Percentiles rank a stretch among this genome's conserved stretches.
Conservation (phyloP, 2,329 filamentous ascomycete species). For the Bipolaris zeicola region DNA sequence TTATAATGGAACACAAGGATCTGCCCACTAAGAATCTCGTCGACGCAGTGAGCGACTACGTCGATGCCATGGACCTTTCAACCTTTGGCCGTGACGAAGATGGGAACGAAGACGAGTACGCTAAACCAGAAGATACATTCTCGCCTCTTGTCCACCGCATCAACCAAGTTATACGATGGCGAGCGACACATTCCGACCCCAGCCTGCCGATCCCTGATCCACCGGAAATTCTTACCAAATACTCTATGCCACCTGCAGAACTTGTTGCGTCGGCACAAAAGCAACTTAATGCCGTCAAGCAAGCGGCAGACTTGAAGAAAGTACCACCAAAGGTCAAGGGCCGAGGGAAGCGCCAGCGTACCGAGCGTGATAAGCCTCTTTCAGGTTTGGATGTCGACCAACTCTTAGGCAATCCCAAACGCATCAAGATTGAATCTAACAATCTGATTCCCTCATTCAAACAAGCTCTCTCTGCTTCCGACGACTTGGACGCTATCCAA, state of each 20-base stretch:
- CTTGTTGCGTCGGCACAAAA: constrained; percentile 65
- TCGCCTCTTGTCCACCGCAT: constrained; percentile 87
- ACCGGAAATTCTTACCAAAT: constrained; percentile 64
- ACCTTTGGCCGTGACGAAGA: constrained; percentile 73
- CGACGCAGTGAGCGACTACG: constrained; percentile 85
- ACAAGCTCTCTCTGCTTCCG: constrained; percentile 68
- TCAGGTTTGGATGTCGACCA: constrained; percentile 88
- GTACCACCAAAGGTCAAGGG: constrained; percentile 81
- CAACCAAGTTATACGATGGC: constrained; percentile 80
- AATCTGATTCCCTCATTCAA: constrained; percentile 94
- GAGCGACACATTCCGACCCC: constrained; percentile 77
- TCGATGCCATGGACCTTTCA: constrained; percentile 90
- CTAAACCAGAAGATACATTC: constrained; percentile 79
- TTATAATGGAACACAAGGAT: constrained; percentile 80
- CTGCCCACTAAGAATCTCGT: constrained; percentile 76
- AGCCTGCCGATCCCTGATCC: constrained; percentile 61
- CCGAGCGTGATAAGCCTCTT: constrained; percentile 77
- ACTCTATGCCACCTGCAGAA: constrained; percentile 72
- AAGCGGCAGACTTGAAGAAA: constrained; percentile 77
- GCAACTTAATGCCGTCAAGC: constrained; percentile 67
- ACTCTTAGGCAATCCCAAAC: constrained; percentile 68
- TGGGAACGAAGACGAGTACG: constrained; percentile 68
- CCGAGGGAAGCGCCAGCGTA: constrained; percentile 62
- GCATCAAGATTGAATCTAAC: constrained; percentile 63
- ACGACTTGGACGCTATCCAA: constrained; percentile 66